Percentiles rank a stretch among this genome's conserved stretches.
Conservation (phyloP, 2,329 filamentous ascomycete species). For the Basipetospora chlamydospora region DNA sequence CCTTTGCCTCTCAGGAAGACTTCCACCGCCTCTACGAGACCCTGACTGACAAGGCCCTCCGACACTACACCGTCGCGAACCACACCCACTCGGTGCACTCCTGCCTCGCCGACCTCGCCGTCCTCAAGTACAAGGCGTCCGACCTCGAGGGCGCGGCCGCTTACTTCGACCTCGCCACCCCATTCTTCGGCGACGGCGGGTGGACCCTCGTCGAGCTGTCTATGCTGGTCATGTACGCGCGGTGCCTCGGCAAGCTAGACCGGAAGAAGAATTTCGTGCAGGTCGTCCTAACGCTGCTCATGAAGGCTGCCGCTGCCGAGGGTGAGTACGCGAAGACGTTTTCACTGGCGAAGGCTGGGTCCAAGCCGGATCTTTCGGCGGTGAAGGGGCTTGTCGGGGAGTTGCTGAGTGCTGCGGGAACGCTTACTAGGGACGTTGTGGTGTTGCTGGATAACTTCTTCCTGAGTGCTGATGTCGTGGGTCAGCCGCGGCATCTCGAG, state of each 20-base stretch:
- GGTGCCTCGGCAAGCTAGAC: conserved; percentile 64
- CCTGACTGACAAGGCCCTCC: conserved; percentile 71
- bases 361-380: conserved; percentile 16
- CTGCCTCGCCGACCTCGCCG: conserved; percentile 70
- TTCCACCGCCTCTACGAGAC: conserved; percentile 58
- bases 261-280: conserved; percentile 67
- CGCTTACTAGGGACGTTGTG: conserved; percentile 41
- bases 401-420: conserved; percentile 28
- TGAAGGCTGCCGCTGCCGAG: conserved; percentile 46
- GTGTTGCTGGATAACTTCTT: conserved; percentile 65
- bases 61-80: conserved; percentile 68
- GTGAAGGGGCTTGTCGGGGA: conserved; percentile 34
- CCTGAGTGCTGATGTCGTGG: conserved; percentile 50
- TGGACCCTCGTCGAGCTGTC: conserved; percentile 72
- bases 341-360: conserved; percentile 11
- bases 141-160: conserved; percentile 61
- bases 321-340: conserved; percentile 29
- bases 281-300: conserved; percentile 58
- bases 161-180: conserved; percentile 65
- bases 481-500: conserved; percentile 53
- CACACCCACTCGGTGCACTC: conserved; percentile 64
- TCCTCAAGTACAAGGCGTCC: conserved; percentile 62
- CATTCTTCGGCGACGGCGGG: conserved; percentile 61
- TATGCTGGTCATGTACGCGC: conserved; percentile 74
- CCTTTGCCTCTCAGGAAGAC: conserved; percentile 44